Evolutionary conservation across 1,284 basidiomycete species (phyloP).

Genomic region (Erythrobasidium hasegawianum): DNA sequence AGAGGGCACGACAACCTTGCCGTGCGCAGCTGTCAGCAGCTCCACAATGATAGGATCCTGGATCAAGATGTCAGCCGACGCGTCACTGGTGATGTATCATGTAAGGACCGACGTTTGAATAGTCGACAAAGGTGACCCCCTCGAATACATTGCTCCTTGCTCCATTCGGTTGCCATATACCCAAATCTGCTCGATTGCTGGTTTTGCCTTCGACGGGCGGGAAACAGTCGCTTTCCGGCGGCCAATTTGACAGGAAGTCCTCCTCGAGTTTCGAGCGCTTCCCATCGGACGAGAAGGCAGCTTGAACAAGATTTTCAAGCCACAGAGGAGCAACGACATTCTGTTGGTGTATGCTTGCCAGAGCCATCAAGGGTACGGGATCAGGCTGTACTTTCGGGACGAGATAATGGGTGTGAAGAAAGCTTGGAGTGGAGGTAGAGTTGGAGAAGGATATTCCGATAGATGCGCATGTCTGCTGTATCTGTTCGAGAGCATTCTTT

Average conservation of each 20-base stretch:
- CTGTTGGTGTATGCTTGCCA: conserved; percentile 9
- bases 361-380: background rate
- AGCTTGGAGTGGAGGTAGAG: background rate
- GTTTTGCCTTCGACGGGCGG: conserved; percentile 16
- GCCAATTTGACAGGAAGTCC: conserved; percentile 16
- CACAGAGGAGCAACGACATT: conserved; percentile 18
- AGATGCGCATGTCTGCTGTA: conserved; percentile 3
- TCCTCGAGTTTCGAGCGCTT: conserved; percentile 15
- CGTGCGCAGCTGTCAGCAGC: conserved; percentile 2
- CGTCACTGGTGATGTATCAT: background rate
- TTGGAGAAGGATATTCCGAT: conserved; percentile 25
- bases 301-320: conserved; percentile 13
- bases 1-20: background rate
- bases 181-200: background rate
- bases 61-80: background rate
- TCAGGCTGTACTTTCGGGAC: conserved; percentile 7
- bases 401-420: conserved; percentile 19
- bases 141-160: conserved; percentile 1
- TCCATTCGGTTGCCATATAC: conserved; percentile 11
- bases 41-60: conserved; percentile 15
- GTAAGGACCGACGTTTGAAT: background rate
- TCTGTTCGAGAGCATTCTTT: conserved; percentile 12
- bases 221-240: conserved; percentile 14
- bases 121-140: conserved; percentile 10
- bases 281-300: background rate